phyloP scores from a whole-genome alignment of 1,139 yeast genomes.

The Hyphopichia burtonii region DNA sequence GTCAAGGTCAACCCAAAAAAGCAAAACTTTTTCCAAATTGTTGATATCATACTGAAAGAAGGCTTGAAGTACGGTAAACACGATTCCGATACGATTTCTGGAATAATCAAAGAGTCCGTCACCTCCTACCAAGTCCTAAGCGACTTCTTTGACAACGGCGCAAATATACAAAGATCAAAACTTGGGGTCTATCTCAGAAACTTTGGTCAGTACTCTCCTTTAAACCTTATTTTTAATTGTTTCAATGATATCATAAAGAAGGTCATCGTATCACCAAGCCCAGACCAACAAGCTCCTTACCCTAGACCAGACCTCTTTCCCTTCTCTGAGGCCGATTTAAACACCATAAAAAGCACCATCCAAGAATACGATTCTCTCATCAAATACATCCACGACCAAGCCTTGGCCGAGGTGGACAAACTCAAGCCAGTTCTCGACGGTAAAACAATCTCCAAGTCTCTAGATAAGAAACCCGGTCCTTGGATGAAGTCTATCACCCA shows the following conservation, averaged over 20 bases:
- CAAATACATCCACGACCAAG: slow-evolving; percentile 19
- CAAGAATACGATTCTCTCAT: slow-evolving; percentile 36
- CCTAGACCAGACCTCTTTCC: background rate
- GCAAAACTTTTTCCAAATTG: slow-evolving; percentile 23
- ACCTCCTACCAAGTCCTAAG: slow-evolving; percentile 13
- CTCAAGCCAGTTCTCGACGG: slow-evolving; percentile 68
- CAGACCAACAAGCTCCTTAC: background rate
- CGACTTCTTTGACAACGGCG: slow-evolving; percentile 18
- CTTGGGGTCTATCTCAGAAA: slow-evolving; percentile 60
- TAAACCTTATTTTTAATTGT: slow-evolving; percentile 37
- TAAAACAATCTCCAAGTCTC: slow-evolving; percentile 51
- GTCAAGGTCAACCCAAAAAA: slow-evolving; percentile 41
- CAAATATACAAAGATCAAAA: slow-evolving; percentile 46
- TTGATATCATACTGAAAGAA: slow-evolving; percentile 54
- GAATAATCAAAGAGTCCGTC: slow-evolving; percentile 24
- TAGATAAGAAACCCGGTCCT: slow-evolving; percentile 73
- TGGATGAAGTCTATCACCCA: slow-evolving; percentile 68
- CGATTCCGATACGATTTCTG: slow-evolving; percentile 52
- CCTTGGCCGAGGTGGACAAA: slow-evolving; percentile 40
- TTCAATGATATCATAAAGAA: slow-evolving; percentile 24
- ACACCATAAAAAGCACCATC: slow-evolving; percentile 7
- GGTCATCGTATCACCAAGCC: background rate
- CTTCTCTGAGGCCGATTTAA: background rate
- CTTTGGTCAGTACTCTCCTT: slow-evolving; percentile 51
- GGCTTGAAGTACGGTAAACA: slow-evolving; percentile 66